Conservation (phyloP, 1,284 basidiomycete genomes). For the Melampsora larici-populina region DNA sequence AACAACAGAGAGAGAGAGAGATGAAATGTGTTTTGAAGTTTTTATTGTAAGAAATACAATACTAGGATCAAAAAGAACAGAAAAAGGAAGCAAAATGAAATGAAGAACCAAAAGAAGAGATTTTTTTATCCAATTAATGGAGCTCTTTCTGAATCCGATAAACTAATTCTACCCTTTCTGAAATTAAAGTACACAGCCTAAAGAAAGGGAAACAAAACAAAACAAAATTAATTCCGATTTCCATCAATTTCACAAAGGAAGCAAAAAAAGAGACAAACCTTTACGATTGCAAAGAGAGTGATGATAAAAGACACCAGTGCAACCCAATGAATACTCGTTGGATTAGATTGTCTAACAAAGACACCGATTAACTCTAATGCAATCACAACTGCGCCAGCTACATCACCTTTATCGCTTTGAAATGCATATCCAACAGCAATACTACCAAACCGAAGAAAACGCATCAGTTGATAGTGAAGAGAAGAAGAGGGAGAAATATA, state of each 20-base stretch:
- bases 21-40: too few species aligned
- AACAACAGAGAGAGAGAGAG: too few species aligned
- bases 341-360: conserved; percentile 26
- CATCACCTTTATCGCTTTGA: conserved; percentile 53
- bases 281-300: conserved; percentile 30
- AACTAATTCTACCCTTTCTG: conserved; percentile 32
- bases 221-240: neutral
- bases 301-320: conserved; percentile 23
- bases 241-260: neutral
- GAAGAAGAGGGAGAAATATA: neutral
- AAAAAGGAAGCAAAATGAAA: too few species aligned
- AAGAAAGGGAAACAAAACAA: neutral
- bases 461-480: neutral
- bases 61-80: too few species aligned
- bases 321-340: conserved; percentile 36
- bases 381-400: conserved; percentile 52
- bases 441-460: neutral
- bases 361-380: conserved; percentile 31
- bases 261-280: conserved; percentile 2
- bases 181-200: conserved; percentile 30
- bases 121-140: conserved; percentile 29
- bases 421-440: conserved; percentile 54
- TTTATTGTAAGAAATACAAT: too few species aligned
- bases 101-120: too few species aligned
- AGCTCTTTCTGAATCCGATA: conserved; percentile 28